Base-by-base conservation (phyloP, 1,139 yeast species). In the Yamadazyma friedrichii region DNA sequence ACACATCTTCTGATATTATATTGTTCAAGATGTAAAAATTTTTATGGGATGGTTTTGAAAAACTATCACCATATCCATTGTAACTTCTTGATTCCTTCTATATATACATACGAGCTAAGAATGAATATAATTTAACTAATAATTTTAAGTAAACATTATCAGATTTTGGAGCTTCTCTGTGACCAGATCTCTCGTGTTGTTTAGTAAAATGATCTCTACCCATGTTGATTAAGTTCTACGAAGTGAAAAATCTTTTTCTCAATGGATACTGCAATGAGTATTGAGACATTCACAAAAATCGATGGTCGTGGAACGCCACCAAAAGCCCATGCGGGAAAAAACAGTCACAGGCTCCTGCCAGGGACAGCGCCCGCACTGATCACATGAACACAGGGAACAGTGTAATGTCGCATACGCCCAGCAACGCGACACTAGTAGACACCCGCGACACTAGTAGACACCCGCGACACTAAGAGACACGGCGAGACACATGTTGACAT, bases 81-180 rank as follows among this genome's bases (percentile, higher is more conserved):
- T 20, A 20, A 20, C 24, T 20, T 22, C 28, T 22, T 25, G 12
- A 12, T 20, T 26, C 22, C 4, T 11, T 12, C 15, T 25, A 30
- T 30, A 38, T 28, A 48, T 75, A 87, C 95, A 77, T 86, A 87
- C 98, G 97, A 79, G 98, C 97, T 78, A 93, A 83, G 95, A 88
- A 94, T 68, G 97, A 78, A 88, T 91, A 93, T 65, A 93, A 82
- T 84, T 91, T 91, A 74, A 93, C 98, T 78, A 93, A 85, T 71
- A 93, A 78, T 78, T 85, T 86, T 80, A 93, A 82, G 96, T 94
- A 93, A 77, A 91, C 96, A 73, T 93, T 94, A 80, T 93, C 96
- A 59, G 98, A 91, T 83, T 89, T 89, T 78, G 98, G 99, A 75
- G 97, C 97, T 68, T 85, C 78, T 81, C 99, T 91, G 88, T 88